Evolutionary conservation across 306 rosid genomes (phyloP), one percentile per base, ranked within the genome.

Genomic region (Citrullus colocynthis): DNA sequence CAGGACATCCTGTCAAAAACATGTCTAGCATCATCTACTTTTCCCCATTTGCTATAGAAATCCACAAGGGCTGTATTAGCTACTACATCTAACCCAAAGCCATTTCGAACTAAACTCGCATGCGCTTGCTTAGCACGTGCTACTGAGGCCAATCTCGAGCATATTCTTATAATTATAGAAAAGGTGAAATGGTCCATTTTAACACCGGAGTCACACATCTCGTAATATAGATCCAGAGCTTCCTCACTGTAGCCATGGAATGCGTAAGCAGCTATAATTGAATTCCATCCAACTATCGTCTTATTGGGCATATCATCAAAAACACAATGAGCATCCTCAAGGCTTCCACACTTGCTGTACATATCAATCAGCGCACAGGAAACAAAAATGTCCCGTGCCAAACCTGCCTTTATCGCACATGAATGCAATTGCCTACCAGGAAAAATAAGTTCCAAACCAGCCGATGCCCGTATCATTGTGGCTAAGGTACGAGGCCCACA

Each of bases 11-110:
- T 81, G 74, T 93, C 89, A 51, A 93, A 93, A 80, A 93, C 91
- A 86, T 83, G 87, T 0, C 80, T 88, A 13, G 98, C 98, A 72
- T 91, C 96, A 82, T 89, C 88, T 81, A 90, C 82, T 76, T 91
- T 90, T 18, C 97, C 98, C 98, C 97, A 91, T 85, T 93, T 93
- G 89, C 98, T 82, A 74, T 93, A 93, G 83, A 93, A 91, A 82
- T 93, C 96, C 66, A 91, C 93, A 8, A 93, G 93, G 20, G 93
- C 79, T 4, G 98, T 85, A 85, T 88, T 93, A 1, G 96, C 96
- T 74, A 93, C 97, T 51, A 88, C 44, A 62, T 93, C 96, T 36
- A 84, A 85, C 61, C 90, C 97, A 72, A 82, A 90, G 54, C 96
- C 97, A 55, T 82, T 91, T 20, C 97, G 96, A 86, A 93, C 81